These are phyloP conservation scores for Grosmannia clavigera DNA, from an alignment of 2,329 filamentous ascomycete species.

Conservation along the genomic window DNA sequence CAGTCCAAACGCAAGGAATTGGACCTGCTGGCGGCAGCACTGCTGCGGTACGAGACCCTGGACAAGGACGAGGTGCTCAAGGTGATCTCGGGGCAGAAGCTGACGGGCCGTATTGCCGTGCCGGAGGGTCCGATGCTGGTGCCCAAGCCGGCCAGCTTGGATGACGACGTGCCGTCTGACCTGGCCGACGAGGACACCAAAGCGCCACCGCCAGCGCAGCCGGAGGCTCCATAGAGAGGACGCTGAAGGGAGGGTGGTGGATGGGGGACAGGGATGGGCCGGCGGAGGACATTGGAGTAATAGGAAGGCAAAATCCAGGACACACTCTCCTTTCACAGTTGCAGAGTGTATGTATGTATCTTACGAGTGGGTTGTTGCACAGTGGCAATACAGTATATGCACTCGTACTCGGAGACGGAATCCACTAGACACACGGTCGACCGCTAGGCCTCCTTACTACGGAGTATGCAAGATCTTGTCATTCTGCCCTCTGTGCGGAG, in stretches of 20 bases:
- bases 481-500: too few species aligned
- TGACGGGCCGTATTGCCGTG: slow-evolving; percentile 55
- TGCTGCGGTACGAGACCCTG: slow-evolving; percentile 90
- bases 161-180: slow-evolving; percentile 5
- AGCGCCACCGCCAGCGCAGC: slow-evolving; percentile 10
- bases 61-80: slow-evolving; percentile 81
- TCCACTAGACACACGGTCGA: too few species aligned
- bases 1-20: slow-evolving; percentile 69
- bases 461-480: too few species aligned
- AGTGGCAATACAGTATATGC: too few species aligned
- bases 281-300: not conserved
- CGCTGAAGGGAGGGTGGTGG: not conserved
- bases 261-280: not conserved
- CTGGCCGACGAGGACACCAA: slow-evolving; percentile 9
- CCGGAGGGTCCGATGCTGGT: slow-evolving; percentile 53
- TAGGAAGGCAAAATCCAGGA: not conserved
- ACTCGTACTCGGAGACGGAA: too few species aligned
- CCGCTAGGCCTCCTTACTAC: too few species aligned
- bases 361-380: not conserved
- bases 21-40: slow-evolving; percentile 73
- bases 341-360: not conserved
- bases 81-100: slow-evolving; percentile 75
- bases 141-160: slow-evolving; percentile 26
- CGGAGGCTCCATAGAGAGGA: slow-evolving; percentile 6
- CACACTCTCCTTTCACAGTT: not conserved